A percentile compares a stretch with the other conserved stretches of the same genome.
Conservation (phyloP, 2,329 filamentous ascomycete genomes). For the Sclerotinia trifoliorum region DNA sequence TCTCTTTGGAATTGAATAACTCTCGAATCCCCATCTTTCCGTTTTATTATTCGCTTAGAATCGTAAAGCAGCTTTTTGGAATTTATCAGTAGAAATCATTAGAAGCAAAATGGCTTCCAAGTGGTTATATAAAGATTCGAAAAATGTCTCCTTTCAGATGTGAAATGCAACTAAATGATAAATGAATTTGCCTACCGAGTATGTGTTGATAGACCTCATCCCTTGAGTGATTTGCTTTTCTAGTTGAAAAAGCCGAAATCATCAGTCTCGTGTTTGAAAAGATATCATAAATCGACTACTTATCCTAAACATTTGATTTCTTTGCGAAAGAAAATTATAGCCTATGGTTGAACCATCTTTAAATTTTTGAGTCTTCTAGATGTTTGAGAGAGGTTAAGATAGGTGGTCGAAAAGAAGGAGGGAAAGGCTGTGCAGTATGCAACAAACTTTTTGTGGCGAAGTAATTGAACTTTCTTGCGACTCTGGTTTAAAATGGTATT, state of each 20-base stretch:
- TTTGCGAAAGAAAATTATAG: neutral
- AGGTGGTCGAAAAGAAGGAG: neutral
- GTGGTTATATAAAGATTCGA: neutral
- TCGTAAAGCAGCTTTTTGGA: neutral
- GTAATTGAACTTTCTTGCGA: neutral
- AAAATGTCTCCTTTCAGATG: neutral
- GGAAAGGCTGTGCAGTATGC: neutral
- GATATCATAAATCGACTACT: neutral
- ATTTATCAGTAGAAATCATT: neutral
- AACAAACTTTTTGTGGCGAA: neutral
- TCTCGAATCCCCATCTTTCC: neutral
- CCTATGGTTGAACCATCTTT: too few species aligned
- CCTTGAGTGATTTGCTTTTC: neutral
- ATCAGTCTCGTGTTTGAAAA: neutral
- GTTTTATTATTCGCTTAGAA: too few species aligned
- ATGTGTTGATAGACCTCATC: neutral
- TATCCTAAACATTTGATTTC: neutral
- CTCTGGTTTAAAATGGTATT: neutral
- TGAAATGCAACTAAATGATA: neutral
- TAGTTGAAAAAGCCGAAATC: neutral
- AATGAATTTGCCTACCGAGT: too few species aligned
- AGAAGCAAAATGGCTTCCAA: fast-evolving
- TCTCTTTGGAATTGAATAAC: neutral
- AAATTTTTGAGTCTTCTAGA: neutral
- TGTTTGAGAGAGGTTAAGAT: neutral